phyloP scores from a whole-genome alignment of 129 eudicot genomes.

The Tanacetum coccineum region DNA sequence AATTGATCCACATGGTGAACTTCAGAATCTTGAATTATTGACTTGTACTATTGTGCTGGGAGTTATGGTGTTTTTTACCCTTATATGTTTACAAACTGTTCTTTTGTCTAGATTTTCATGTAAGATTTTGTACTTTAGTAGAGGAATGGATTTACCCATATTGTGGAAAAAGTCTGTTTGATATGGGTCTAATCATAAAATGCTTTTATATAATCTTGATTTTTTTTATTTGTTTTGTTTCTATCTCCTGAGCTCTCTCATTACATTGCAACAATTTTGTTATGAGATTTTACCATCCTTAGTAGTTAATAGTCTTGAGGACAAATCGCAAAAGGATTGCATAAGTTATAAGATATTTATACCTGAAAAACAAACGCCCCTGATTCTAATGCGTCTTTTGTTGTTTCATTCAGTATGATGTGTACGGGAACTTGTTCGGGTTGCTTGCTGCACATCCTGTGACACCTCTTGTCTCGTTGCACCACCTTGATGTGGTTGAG shows the following conservation, averaged over 20 bases:
- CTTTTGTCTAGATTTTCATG: slow-evolving; percentile 15
- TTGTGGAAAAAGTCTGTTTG: slow-evolving; percentile 23
- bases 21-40: slow-evolving; percentile 22
- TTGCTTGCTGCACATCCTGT: slow-evolving; percentile 93
- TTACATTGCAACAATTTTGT: no score
- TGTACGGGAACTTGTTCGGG: slow-evolving; percentile 90
- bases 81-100: slow-evolving; percentile 8
- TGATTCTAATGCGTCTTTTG: background rate
- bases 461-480: slow-evolving; percentile 76
- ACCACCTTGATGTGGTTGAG: slow-evolving; percentile 93
- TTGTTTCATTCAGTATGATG: slow-evolving; percentile 68
- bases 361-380: background rate
- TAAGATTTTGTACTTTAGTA: slow-evolving; percentile 17
- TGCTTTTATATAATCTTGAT: no score
- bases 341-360: no score
- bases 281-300: no score
- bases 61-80: slow-evolving; percentile 25
- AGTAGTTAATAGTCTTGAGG: no score
- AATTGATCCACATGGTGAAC: slow-evolving; percentile 29
- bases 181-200: slow-evolving; percentile 18
- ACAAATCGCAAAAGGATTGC: no score
- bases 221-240: no score
- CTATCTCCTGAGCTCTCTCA: no score
- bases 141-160: slow-evolving; percentile 19
- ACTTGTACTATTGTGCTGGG: slow-evolving; percentile 17